Conservation (phyloP, 169 alveolate species). For the Cryptosporidium xiaoi region DNA sequence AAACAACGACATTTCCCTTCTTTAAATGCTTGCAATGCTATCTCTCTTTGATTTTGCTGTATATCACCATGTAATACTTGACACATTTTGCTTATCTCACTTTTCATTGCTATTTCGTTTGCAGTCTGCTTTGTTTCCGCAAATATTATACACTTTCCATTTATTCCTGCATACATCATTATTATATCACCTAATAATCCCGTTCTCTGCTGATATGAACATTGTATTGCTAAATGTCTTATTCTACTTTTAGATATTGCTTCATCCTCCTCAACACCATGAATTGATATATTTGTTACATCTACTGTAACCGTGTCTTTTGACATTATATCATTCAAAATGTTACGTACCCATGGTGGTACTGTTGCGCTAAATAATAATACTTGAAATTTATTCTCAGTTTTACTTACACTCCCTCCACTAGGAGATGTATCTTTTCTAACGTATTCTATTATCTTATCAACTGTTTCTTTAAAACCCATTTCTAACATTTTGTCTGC, state of each 20-base stretch:
- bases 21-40: conserved; percentile 86
- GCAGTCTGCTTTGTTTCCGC: conserved; percentile 91
- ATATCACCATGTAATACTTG: conserved; percentile 92
- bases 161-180: conserved; percentile 84
- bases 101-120: conserved; percentile 85
- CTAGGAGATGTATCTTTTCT: conserved; percentile 74
- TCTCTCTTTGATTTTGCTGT: conserved; percentile 89
- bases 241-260: conserved; percentile 85
- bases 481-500: conserved; percentile 90
- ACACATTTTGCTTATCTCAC: conserved; percentile 82
- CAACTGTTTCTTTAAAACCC: conserved; percentile 87
- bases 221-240: conserved; percentile 87
- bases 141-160: conserved; percentile 84
- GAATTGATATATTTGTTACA: conserved; percentile 81
- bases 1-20: conserved; percentile 86
- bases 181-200: conserved; percentile 87
- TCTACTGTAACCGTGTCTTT: conserved; percentile 69
- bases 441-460: conserved; percentile 83
- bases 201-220: conserved; percentile 85
- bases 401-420: conserved; percentile 1
- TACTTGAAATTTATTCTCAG: conserved; percentile 80
- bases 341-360: conserved; percentile 89
- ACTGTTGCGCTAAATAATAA: conserved; percentile 91
- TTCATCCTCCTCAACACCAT: conserved; percentile 84
- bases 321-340: conserved; percentile 80